phyloP scores from a whole-genome alignment of 371 early-diverging fungal species.

The Mortierella sp. region DNA sequence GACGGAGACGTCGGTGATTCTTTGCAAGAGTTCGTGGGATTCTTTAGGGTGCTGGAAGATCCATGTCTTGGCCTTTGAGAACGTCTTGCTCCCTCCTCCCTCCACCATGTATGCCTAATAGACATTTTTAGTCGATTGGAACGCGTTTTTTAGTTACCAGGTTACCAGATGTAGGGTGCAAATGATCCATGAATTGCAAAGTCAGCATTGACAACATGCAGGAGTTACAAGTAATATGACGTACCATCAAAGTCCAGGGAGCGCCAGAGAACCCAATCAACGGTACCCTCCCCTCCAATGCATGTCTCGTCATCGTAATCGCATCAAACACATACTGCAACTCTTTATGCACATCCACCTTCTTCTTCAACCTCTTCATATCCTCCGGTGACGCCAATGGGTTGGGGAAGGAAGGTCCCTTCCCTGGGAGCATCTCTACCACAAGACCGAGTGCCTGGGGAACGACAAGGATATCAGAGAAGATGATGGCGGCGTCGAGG shows the following conservation, averaged over 20 bases:
- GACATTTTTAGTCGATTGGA: not conserved
- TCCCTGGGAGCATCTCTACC: conserved; percentile 92
- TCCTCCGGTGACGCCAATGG: conserved; percentile 85
- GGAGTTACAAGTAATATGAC: not conserved
- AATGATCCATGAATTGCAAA: no score
- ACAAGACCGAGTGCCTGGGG: conserved; percentile 97
- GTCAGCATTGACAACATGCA: not conserved
- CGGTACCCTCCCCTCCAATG: conserved; percentile 90
- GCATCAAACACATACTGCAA: conserved; percentile 95
- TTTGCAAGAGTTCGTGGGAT: conserved; percentile 82
- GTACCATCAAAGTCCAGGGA: conserved; percentile 96
- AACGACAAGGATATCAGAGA: conserved; percentile 97
- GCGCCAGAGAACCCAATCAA: conserved; percentile 97
- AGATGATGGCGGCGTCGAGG: conserved; percentile 97
- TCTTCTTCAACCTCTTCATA: conserved; percentile 70
- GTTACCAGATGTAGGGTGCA: no score
- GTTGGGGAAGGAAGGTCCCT: conserved; percentile 93
- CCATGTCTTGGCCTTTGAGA: conserved; percentile 92
- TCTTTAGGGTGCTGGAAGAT: conserved; percentile 85
- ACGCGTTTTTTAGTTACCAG: no score
- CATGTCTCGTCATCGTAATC: conserved; percentile 91
- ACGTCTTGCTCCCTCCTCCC: conserved; percentile 94
- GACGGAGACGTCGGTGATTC: conserved; percentile 87
- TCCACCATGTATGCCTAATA: conserved; percentile 94
- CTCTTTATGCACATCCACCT: conserved; percentile 80